Base-by-base conservation (phyloP, 1,284 basidiomycete species). In the Trichosporon faecale region DNA sequence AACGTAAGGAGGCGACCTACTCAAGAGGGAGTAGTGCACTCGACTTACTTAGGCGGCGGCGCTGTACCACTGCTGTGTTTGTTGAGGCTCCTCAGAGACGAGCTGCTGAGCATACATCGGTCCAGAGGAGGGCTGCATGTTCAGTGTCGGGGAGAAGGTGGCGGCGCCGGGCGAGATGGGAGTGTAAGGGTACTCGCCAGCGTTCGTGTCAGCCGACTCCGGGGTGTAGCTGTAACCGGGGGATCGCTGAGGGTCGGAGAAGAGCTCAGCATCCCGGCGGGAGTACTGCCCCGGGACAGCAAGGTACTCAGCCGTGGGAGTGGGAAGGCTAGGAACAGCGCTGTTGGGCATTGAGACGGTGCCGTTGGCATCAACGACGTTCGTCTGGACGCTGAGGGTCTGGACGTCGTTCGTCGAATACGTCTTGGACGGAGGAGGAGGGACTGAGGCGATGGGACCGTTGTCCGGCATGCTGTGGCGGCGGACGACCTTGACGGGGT, bases 381-480 rank as follows among this genome's bases (percentile, higher is more conserved):
- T 61, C 18, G 65, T 60, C 66, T 69, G 65, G 27, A 68, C 68
- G 46, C 40, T 65, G 25, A 65, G 66, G 16, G 64, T 27, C 2
- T 64, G 66, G 12, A 70, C 72, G 40, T 73, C 72, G 46, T 64
- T 64, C 5, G 68, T 60, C 52, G 67, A 68, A 66, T 66, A 71
- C n/a, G 68, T 66, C 68, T 71, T 73, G 7, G 68, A 33, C 0
- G 72, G 68, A 16, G 55, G 31, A 25, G 66, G 68, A 0, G 70
- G 70, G 18, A 65, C 66, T 12, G 64, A 61, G 1, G 60, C 46
- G 27, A 64, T 52, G 23, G 49, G 66, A 9, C 66, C 57, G 7
- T 66, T 60, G 40, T 69, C 68, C 21, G 71, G 71, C n/a, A 72
- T 65, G 25, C 69, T 70, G 69, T 73, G 72, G 14, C 72, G 72